Base-by-base conservation (phyloP, 345 rosid genomes). In the Acer campestre region DNA sequence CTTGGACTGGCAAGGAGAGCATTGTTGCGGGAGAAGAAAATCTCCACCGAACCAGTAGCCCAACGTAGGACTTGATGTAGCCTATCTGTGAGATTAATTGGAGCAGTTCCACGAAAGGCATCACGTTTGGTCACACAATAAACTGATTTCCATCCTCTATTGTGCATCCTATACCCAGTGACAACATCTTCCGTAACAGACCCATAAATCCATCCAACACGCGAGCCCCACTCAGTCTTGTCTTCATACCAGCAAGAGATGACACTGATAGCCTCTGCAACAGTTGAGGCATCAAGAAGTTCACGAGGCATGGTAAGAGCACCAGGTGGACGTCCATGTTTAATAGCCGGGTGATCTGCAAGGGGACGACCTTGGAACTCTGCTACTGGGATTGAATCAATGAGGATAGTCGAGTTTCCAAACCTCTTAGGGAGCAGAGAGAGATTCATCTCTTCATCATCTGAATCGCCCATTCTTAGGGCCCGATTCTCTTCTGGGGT, bases 181-280 rank as follows among this genome's bases (percentile, higher is more conserved):
- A 95, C 99, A 48, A 95, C 99, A 75, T 95, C 99, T 85, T 95
- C 99, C 0, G 99, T 95, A 31, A 95, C 98, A n/a, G 99, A 95
- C 58, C 99, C 99, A 67, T 95, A 95, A 81, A 95, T 95, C 99
- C 99, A 95, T 13, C 99, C 98, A 12, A 92, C 86, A n/a, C 99
- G 93, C 0, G 85, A 81, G n/a, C 99, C 99, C 99, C 99, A 95
- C 84, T 94, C 98, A 2, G 99, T 95, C 86, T 95, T 95, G 77
- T 95, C 99, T 83, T 95, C 98, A 40, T 95, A 95, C 99, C 99
- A 95, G 84, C 99, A 95, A 38, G 99, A 95, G 79, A 95, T 94
- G 66, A 95, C 99, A 73, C 94, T 93, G 64, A 95, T 94, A 48
- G 99, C 98, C 88, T 95, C 99, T 0, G 99, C 97, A 82, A 95